A percentile compares a stretch with the other conserved stretches of the same genome.
These are phyloP conservation scores for Starmerella cellae DNA, from an alignment of 805 yeast species.

Conservation along the genomic window DNA sequence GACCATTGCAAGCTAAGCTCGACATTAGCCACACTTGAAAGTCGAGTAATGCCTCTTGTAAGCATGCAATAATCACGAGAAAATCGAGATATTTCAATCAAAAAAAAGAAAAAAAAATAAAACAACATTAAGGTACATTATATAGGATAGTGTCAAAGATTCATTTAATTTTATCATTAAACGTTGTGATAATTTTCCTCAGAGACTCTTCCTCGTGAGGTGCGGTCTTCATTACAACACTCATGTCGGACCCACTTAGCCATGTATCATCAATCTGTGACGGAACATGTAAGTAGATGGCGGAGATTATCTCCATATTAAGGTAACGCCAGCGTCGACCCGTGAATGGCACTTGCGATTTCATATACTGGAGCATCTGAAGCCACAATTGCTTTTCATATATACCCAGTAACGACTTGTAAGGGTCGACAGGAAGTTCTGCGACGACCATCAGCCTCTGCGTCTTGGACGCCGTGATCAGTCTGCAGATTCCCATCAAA, in stretches of 20 bases:
- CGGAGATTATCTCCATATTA: slow-evolving; percentile 86
- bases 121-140: too few relatives aligned
- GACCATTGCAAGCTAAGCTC: too few relatives aligned
- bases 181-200: slow-evolving; percentile 63
- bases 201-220: slow-evolving; percentile 77
- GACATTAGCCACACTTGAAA: too few relatives aligned
- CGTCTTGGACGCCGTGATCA: slow-evolving; percentile 51
- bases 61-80: too few relatives aligned
- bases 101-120: too few relatives aligned
- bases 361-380: slow-evolving; percentile 61
- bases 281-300: slow-evolving; percentile 64
- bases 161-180: slow-evolving; percentile 30
- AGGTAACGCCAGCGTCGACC: slow-evolving; percentile 89
- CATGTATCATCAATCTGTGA: slow-evolving; percentile 64
- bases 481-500: slow-evolving; percentile 42
- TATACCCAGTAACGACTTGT: slow-evolving; percentile 45
- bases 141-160: too few relatives aligned
- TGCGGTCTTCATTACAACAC: slow-evolving; percentile 60
- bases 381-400: slow-evolving; percentile 50
- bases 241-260: slow-evolving; percentile 71
- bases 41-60: too few relatives aligned
- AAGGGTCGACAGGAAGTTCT: slow-evolving; percentile 46
- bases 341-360: slow-evolving; percentile 73
- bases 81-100: too few relatives aligned
- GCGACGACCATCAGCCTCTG: slow-evolving; percentile 56